Conservation (phyloP, 2,329 filamentous ascomycete genomes). For the Fusarium temperatum region DNA sequence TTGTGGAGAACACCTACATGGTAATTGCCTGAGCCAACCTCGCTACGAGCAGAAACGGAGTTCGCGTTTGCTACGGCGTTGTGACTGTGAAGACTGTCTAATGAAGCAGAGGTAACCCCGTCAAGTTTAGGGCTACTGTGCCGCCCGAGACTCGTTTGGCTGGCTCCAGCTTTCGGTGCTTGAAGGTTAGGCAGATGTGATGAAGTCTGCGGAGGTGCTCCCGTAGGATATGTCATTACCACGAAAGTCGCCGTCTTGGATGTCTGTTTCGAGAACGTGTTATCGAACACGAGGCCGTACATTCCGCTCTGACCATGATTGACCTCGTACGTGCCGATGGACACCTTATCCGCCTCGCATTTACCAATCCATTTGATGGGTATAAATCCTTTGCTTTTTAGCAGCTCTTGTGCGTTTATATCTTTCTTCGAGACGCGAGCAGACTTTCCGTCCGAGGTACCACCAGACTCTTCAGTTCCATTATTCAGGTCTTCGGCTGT, state of each 20-base stretch:
- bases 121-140: conserved; percentile 56
- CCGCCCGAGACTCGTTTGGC: conserved; percentile 63
- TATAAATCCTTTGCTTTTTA: conserved; percentile 73
- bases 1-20: conserved; percentile 90
- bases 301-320: conserved; percentile 80
- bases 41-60: conserved; percentile 63
- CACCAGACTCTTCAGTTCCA: conserved; percentile 58
- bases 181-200: conserved; percentile 73
- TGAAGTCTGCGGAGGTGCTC: conserved; percentile 77
- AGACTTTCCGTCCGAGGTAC: conserved; percentile 55
- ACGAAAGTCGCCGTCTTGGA: conserved; percentile 97
- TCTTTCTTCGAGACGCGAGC: conserved; percentile 65
- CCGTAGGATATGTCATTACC: conserved; percentile 90
- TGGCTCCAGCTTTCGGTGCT: conserved; percentile 48
- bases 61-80: conserved; percentile 52
- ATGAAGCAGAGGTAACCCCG: conserved; percentile 61
- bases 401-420: conserved; percentile 68
- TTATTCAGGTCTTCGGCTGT: conserved; percentile 55
- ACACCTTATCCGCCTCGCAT: conserved; percentile 95
- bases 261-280: conserved; percentile 95
- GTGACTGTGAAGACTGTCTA: conserved; percentile 69
- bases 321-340: conserved; percentile 89
- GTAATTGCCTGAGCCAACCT: conserved; percentile 63
- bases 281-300: conserved; percentile 97
- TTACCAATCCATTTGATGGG: conserved; percentile 88